These are phyloP conservation scores for Silene latifolia DNA, from an alignment of 148 eudicot species.

Conservation along the genomic window DNA sequence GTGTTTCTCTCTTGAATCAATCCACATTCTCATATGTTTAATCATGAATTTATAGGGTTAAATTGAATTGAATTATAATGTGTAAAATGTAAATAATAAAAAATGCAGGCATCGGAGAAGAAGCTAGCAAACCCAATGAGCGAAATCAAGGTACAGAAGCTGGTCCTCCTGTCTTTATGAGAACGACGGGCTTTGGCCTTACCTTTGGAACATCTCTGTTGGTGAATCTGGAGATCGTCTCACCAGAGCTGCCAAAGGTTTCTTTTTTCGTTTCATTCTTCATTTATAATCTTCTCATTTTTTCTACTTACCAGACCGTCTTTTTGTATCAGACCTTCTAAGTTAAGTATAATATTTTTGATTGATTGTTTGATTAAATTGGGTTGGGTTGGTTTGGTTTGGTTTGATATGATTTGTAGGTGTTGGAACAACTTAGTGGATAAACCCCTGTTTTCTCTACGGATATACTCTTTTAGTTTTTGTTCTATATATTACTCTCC, in stretches of 20 bases:
- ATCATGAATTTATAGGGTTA: background rate
- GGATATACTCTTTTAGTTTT: conserved; percentile 32
- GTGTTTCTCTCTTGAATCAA: background rate
- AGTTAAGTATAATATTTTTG: too few relatives aligned
- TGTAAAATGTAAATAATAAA: conserved; percentile 17
- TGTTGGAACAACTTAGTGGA: conserved; percentile 74
- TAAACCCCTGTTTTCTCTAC: conserved; percentile 72
- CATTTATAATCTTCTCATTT: too few relatives aligned
- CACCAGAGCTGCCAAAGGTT: conserved; percentile 64
- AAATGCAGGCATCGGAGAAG: conserved; percentile 60
- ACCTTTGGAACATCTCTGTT: conserved; percentile 78
- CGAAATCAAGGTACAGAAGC: conserved; percentile 74
- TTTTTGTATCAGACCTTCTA: too few relatives aligned
- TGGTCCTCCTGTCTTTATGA: too few relatives aligned
- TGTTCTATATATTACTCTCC: too few relatives aligned
- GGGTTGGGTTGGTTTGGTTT: too few relatives aligned
- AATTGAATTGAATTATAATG: too few relatives aligned
- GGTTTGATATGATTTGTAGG: conserved; percentile 29
- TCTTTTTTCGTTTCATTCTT: too few relatives aligned
- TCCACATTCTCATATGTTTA: background rate
- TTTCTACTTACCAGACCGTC: too few relatives aligned
- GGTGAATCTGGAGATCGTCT: conserved; percentile 82
- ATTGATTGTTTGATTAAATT: background rate
- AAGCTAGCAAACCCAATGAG: conserved; percentile 69
- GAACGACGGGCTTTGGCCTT: too few relatives aligned